A percentile compares a stretch with the other conserved stretches of the same genome.
These are phyloP conservation scores for Fusarium coicis DNA, from an alignment of 2,329 filamentous ascomycete genomes.

Conservation along the genomic window DNA sequence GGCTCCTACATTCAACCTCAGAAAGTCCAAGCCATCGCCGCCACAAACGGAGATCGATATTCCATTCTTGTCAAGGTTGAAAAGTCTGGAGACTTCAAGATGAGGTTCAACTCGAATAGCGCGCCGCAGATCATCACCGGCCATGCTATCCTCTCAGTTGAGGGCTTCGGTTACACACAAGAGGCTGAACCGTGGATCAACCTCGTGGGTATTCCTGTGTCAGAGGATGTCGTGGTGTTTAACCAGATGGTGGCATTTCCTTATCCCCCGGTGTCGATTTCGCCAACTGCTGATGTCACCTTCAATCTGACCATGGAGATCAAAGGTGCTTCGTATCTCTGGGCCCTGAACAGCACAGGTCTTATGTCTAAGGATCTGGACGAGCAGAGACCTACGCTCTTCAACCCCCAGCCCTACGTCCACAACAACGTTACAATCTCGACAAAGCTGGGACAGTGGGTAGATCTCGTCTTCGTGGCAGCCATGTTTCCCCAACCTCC, in stretches of 20 bases:
- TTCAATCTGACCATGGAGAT: slow-evolving; percentile 55
- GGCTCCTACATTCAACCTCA: slow-evolving; percentile 65
- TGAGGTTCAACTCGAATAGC: slow-evolving; percentile 62
- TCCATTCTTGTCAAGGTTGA: slow-evolving; percentile 61
- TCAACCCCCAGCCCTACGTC: slow-evolving; percentile 50
- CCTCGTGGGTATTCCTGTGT: slow-evolving; percentile 57
- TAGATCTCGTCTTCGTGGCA: slow-evolving; percentile 65
- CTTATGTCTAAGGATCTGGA: slow-evolving; percentile 54
- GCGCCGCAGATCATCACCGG: slow-evolving; percentile 66
- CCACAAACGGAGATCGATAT: slow-evolving; percentile 64
- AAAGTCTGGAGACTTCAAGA: slow-evolving; percentile 61
- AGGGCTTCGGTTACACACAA: slow-evolving; percentile 30
- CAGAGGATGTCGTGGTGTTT: slow-evolving; percentile 56
- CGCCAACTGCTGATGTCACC: slow-evolving; percentile 57
- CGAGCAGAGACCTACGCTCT: slow-evolving; percentile 56
- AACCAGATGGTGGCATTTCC: slow-evolving; percentile 55
- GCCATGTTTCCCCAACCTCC: slow-evolving; percentile 57
- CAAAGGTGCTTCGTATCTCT: slow-evolving; percentile 60
- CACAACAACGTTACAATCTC: slow-evolving; percentile 60
- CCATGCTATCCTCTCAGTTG: slow-evolving; percentile 58
- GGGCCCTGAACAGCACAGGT: slow-evolving; percentile 62
- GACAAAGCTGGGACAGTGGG: slow-evolving; percentile 60
- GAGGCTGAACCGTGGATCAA: slow-evolving; percentile 59
- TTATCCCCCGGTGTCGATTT: slow-evolving; percentile 58
- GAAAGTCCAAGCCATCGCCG: slow-evolving; percentile 57